Evolutionary conservation across 768 basidiomycete species (phyloP), one percentile per base, ranked within the genome.

Genomic region (Gelatoporia subvermispora): DNA sequence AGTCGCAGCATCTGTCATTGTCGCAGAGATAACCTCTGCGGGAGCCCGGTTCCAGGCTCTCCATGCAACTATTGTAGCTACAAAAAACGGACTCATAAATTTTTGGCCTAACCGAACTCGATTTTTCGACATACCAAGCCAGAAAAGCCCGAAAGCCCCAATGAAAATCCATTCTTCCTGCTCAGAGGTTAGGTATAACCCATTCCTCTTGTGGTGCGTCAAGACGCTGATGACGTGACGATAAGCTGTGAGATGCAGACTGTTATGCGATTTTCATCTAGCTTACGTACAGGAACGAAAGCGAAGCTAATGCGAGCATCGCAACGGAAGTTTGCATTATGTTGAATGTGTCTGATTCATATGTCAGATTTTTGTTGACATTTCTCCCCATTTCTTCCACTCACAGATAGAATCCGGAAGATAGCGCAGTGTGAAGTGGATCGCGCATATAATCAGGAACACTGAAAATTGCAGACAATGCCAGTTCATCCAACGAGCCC

Each of bases 91-190:
- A 28, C 16, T 43, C 16, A 7, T 13, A 7, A 5, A 43, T 3
- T 11, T 4, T 36, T 28, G 8, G 45, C 28, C 18, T 21, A n/a
- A n/a, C 21, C 22, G 16, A 18, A 13, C 7, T 15, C 31, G 36
- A n/a, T 28, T 35, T 41, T 28, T 15, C 20, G 28, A 68, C 79
- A 62, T 62, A 88, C 88, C 85, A 43, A 89, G 70, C 85, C 85
- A 90, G 61, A 86, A 78, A 49, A 89, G 67, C 10, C 82, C 86
- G 48, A 89, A 74, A 2, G 83, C 81, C 4, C 72, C 81, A 52
- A 91, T 84, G 64, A 91, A 60, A 17, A 85, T 68, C 65, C 80
- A 74, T 59, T 91, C 86, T 60, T 88, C 85, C 57, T 91, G 88
- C 47, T 72, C 73, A 56, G 79, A 81, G 39, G 84, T 81, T 57